phyloP scores from a whole-genome alignment of 352 stramenopile species.

The Phytopythium chamaehyphon region DNA sequence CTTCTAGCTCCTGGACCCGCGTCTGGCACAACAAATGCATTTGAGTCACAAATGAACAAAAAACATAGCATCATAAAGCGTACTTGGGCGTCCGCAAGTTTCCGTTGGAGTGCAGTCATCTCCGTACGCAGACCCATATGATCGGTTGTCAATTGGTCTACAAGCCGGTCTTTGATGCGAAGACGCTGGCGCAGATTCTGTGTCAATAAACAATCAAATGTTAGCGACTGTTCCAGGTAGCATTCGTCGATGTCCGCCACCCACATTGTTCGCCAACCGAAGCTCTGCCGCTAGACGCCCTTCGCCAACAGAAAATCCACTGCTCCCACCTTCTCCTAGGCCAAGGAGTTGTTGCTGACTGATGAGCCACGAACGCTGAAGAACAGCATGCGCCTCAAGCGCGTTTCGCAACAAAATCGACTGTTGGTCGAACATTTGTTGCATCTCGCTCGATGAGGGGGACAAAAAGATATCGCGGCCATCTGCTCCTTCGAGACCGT shows the following conservation, averaged over 20 bases:
- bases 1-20: slow-evolving; percentile 6
- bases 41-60: background rate
- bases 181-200: slow-evolving; percentile 78
- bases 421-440: slow-evolving; percentile 88
- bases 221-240: background rate
- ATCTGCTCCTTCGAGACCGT: slow-evolving; percentile 51
- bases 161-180: slow-evolving; percentile 78
- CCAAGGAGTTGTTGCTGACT: slow-evolving; percentile 72
- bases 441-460: slow-evolving; percentile 82
- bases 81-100: slow-evolving; percentile 65
- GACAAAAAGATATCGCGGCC: slow-evolving; percentile 75
- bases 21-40: background rate
- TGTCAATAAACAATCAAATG: background rate
- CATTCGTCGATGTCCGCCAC: background rate
- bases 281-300: slow-evolving; percentile 74
- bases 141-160: slow-evolving; percentile 78
- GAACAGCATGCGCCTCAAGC: slow-evolving; percentile 66
- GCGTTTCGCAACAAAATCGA: slow-evolving; percentile 61
- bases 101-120: slow-evolving; percentile 52
- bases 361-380: slow-evolving; percentile 76
- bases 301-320: slow-evolving; percentile 77
- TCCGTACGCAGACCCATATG: slow-evolving; percentile 53
- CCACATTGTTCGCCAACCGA: slow-evolving; percentile 83
- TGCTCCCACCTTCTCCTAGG: slow-evolving; percentile 22
- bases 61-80: background rate